These are phyloP conservation scores for Botrytis tulipae DNA, from an alignment of 2,329 filamentous ascomycete genomes.

Conservation along the genomic window DNA sequence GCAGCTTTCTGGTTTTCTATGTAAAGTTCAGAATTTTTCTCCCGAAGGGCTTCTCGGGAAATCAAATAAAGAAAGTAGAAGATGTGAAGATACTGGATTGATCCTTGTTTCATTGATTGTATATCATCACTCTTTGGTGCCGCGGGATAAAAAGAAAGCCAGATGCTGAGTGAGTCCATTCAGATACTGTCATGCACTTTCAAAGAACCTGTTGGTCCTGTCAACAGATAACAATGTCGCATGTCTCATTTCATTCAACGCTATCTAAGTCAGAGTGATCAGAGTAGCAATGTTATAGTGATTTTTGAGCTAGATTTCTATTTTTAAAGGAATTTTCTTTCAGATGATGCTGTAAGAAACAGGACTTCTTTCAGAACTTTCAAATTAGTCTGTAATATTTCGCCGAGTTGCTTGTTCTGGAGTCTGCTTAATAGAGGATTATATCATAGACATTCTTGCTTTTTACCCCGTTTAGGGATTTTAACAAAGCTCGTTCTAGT, in stretches of 20 bases:
- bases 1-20: not conserved
- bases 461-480: not conserved
- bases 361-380: not conserved
- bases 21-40: not conserved
- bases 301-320: not conserved
- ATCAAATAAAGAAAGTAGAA: not conserved
- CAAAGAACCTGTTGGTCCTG: not conserved
- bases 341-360: not conserved
- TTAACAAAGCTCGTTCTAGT: not conserved
- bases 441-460: not conserved
- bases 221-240: not conserved
- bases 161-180: not conserved
- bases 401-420: rapidly evolving
- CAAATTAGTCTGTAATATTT: not conserved
- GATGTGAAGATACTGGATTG: not conserved
- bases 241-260: not conserved
- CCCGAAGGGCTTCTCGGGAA: not conserved
- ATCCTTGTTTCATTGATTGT: not conserved
- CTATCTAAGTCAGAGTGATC: not conserved
- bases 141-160: not conserved
- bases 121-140: not conserved
- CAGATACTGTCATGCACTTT: not conserved
- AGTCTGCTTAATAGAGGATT: not conserved
- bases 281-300: not conserved
- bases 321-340: not conserved